These are phyloP conservation scores for Trametes meyenii DNA, from an alignment of 768 basidiomycete species.

Conservation along the genomic window DNA sequence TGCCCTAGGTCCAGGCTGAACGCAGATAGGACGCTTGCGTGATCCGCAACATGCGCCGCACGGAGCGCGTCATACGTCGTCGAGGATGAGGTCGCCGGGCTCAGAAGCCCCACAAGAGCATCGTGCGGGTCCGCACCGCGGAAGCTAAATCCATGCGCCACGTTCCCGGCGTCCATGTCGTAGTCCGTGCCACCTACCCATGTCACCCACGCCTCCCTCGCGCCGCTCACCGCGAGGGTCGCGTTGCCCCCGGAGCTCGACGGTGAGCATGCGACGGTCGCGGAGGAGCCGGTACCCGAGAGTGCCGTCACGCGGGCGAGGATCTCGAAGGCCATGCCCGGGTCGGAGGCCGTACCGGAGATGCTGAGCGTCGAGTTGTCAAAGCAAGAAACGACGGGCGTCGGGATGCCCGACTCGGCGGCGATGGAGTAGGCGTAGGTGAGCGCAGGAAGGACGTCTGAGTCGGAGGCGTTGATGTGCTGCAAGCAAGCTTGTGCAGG, in stretches of 20 bases:
- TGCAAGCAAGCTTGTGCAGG: conserved; percentile 64
- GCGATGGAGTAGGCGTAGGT: conserved; percentile 52
- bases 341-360: conserved; percentile 48
- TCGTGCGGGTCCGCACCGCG: conserved; percentile 61
- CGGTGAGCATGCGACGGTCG: conserved; percentile 38
- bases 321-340: conserved; percentile 76
- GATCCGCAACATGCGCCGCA: conserved; percentile 54
- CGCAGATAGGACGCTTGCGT: conserved; percentile 40
- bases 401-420: conserved; percentile 47
- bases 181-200: conserved; percentile 81
- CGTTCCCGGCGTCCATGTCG: conserved; percentile 61
- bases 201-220: conserved; percentile 61
- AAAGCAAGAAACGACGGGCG: conserved; percentile 63
- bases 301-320: conserved; percentile 50
- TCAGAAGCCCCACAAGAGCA: conserved; percentile 43
- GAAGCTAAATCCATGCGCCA: conserved; percentile 61
- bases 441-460: conserved; percentile 41
- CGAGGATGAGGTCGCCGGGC: conserved; percentile 20
- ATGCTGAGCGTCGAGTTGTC: conserved; percentile 57
- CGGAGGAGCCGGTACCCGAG: conserved; percentile 14
- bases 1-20: conserved; percentile 68
- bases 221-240: conserved; percentile 48
- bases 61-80: conserved; percentile 45
- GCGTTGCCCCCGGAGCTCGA: conserved; percentile 33
- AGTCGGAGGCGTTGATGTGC: conserved; percentile 45